These are phyloP conservation scores for Golubevia pallescens DNA, from an alignment of 1,284 basidiomycete genomes.

Conservation along the genomic window DNA sequence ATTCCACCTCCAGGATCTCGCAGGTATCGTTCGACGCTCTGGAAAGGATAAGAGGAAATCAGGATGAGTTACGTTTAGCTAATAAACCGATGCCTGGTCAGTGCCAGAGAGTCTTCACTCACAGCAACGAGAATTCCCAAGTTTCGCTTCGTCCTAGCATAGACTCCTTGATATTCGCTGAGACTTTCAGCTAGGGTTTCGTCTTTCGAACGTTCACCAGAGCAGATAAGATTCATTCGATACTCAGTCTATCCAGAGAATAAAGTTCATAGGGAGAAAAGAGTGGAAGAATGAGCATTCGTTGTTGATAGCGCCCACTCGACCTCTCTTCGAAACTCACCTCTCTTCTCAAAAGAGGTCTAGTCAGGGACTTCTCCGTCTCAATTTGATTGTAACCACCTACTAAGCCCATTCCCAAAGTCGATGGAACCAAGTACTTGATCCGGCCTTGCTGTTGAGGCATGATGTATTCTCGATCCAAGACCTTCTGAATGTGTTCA, in stretches of 20 bases:
- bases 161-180: conserved; percentile 47
- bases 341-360: conserved; percentile 52
- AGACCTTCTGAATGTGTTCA: conserved; percentile 60
- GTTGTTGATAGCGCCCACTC: neutral
- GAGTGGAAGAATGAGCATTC: neutral
- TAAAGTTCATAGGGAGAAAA: neutral
- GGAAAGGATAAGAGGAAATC: neutral
- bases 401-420: conserved; percentile 59
- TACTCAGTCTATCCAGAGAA: conserved; percentile 29
- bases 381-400: conserved; percentile 55
- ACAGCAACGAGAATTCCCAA: conserved; percentile 6
- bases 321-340: conserved; percentile 3
- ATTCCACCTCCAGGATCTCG: conserved; percentile 28
- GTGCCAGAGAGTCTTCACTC: neutral
- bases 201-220: conserved; percentile 33
- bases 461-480: conserved; percentile 58
- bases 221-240: conserved; percentile 46
- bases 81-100: too few relatives aligned
- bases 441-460: conserved; percentile 43
- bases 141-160: conserved; percentile 10
- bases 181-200: conserved; percentile 48
- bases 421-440: conserved; percentile 59
- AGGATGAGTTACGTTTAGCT: too few relatives aligned
- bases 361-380: conserved; percentile 49
- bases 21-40: conserved; percentile 25